Evolutionary conservation across 306 rosid genomes (phyloP).

Genomic region (Dalbergia cultrata): DNA sequence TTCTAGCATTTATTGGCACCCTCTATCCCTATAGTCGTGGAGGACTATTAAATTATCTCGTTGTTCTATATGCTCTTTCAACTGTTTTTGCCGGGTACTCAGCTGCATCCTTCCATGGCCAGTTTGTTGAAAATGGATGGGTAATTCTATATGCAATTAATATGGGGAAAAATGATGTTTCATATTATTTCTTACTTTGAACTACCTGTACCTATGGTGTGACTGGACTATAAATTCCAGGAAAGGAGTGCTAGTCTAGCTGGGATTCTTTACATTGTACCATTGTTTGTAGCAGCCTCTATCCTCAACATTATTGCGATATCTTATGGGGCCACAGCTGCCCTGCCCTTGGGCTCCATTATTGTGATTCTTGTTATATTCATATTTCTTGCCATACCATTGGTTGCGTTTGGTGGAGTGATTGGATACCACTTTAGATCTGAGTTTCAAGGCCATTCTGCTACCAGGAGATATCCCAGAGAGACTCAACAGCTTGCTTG

Average conservation of each 20-base stretch:
- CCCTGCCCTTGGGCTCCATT: constrained; percentile 83
- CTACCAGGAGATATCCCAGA: constrained; percentile 65
- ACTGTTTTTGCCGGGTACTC: constrained; percentile 80
- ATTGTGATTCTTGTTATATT: constrained; percentile 63
- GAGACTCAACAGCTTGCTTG: constrained; percentile 77
- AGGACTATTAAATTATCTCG: constrained; percentile 67
- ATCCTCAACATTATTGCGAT: constrained; percentile 75
- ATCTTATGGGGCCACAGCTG: constrained; percentile 69
- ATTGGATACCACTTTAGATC: constrained; percentile 67
- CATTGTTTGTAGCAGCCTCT: constrained; percentile 64
- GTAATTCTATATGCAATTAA: constrained; percentile 52
- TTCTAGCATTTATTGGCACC: constrained; percentile 72
- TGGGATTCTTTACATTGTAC: constrained; percentile 77
- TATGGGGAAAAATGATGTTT: constrained; percentile 17
- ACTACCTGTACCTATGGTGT: constrained; percentile 23
- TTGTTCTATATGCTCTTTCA: constrained; percentile 63
- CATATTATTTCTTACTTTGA: constrained; percentile 2
- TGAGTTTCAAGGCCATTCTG: constrained; percentile 69
- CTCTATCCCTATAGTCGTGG: constrained; percentile 89
- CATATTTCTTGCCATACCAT: constrained; percentile 66
- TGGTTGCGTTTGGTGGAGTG: constrained; percentile 90
- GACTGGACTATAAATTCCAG: constrained; percentile 58
- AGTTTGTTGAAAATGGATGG: constrained; percentile 80
- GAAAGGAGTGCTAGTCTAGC: constrained; percentile 73
- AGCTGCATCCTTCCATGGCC: constrained; percentile 77